Evolutionary conservation across 2,329 filamentous ascomycete genomes (phyloP), one percentile per base, ranked within the genome.

Genomic region (Aureobasidium sp.): DNA sequence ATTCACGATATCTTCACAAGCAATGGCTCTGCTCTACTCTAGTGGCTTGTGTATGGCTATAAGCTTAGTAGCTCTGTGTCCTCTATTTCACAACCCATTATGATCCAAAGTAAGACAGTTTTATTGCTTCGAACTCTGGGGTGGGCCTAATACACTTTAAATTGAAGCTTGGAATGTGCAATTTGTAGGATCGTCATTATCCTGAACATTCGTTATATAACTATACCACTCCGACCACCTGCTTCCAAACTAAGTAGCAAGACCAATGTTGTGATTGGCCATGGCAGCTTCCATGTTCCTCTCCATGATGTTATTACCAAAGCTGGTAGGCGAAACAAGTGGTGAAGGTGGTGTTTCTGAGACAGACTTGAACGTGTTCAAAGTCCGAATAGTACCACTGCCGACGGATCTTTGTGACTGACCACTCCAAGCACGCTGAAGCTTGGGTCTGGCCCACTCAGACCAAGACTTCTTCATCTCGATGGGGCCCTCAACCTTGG

Each of bases 401-500:
- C 57, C 39, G 8, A 63, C 51, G n/a, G 65, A 67, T 24, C 55
- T 47, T 56, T 66, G 65, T 26, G 66, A 69, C 17, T 48, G 48
- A 27, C 67, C 56, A 32, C 63, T 67, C 69, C 69, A 72, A n/a
- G 68, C 70, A 34, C 71, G 66, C 15, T 64, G 61, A 15, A 72
- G 64, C 63, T 70, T 72, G 32, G 71, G 71, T 26, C 71, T 62
- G 10, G 71, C 70, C 69, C 70, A 72, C 17, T 72, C 70, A 26
- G 66, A 65, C 69, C 70, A 71, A 10, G 64, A 65, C 63, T 70
- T 70, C 63, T 69, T 70, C n/a, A 71, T 52, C 37, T 71, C 70
- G 36, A 71, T 32, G 0, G 65, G 65, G 10, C 69, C 70, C 47
- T 71, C 69, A 12, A 68, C 64, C 17, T 65, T 67, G 44, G 50